Base-by-base conservation (phyloP, 2,329 filamentous ascomycete species). In the Fusarium sambucinum region DNA sequence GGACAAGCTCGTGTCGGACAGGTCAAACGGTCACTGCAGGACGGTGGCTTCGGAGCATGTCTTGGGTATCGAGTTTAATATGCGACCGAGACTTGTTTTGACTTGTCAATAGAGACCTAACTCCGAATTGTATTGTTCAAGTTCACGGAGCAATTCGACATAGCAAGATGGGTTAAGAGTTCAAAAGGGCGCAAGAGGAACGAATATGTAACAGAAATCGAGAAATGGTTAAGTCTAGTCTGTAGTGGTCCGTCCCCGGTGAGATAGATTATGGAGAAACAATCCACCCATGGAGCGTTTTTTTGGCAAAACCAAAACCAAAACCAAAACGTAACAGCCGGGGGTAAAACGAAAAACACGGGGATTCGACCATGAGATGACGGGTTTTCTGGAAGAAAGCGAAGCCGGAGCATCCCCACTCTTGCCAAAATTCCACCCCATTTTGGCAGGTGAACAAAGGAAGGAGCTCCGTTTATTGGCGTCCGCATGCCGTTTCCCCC, bases 301-400 rank as follows among this genome's bases (percentile, higher is more conserved):
- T 19, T 58, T 37, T 29, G 41, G 47, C 32, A 33, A 33, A 7
- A 7, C 10, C 35, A 19, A n/a, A n/a, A n/a, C n/a, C n/a, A n/a
- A 4, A 19, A 37, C 35, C 47, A 46, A 46, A 41, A 27, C 46
- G 19, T 46, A 57, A 46, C 48, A 56, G 41, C 57, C 57, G 57
- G 63, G 59, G 51, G 23, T 27, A 66, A 38, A 19, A 38, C 35
- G 12, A 38, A 38, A 38, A 55, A 63, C 47, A 62, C 56, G 66
- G 65, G 46, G 66, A 55, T 55, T 58, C 61, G 51, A 58, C 58
- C 51, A 59, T 65, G 55, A 64, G 63, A 72, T 65, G 66, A 58
- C 55, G 65, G 66, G 68, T 66, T 71, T 73, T 73, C 70, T 71
- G 56, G 68, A 73, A 73, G 45, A 68, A 72, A 72, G 59, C 66